Base-by-base conservation (phyloP, 2,329 filamentous ascomycete species). In the Thielaviopsis euricoi region DNA sequence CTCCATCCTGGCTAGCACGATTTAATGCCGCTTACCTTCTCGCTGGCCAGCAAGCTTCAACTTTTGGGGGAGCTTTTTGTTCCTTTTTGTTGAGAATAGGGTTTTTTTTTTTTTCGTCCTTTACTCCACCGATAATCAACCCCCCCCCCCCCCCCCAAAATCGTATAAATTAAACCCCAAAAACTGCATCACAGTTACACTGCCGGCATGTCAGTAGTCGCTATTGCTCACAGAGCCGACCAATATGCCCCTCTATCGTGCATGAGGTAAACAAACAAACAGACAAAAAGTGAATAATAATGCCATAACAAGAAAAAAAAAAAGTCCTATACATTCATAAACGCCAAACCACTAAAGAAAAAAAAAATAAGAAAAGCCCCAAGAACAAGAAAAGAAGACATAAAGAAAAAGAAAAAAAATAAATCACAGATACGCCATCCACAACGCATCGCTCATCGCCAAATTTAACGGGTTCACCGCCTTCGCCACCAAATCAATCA, bases 381-480 rank as follows among this genome's bases (percentile, higher is more conserved):
- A 50, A 17, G 46, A 52, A 52, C 55, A 22, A 60, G 12, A 55
- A 55, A 53, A 61, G 58, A 55, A 19, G 37, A 58, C 58, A 54
- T 52, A 49, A 58, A 58, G 53, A 56, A 56, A 60, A 54, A 40
- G 26, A 15, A 19, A 40, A 37, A 33, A 26, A 55, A 52, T n/a
- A 17, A 48, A 48, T 43, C 37, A 21, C 23, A 97, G 74, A 74
- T 95, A 98, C 23, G 89, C 85, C 91, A 97, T 97, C 89, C 93
- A 99, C 65, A 98, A 73, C 60, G 90, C 83, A 75, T 98, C 93
- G 66, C 87, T 90, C 70, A 87, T 81, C 51, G 86, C 85, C 71
- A 99, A 70, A 69, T 93, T 89, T 73, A 87, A 83, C 1, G 93
- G 93, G 71, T 95, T 94, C 17, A 95, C 90, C 1, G 91, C 89